A percentile compares a stretch with the other conserved stretches of the same genome.
These are phyloP conservation scores for Corylus americana DNA, from an alignment of 306 rosid genomes.

Conservation along the genomic window DNA sequence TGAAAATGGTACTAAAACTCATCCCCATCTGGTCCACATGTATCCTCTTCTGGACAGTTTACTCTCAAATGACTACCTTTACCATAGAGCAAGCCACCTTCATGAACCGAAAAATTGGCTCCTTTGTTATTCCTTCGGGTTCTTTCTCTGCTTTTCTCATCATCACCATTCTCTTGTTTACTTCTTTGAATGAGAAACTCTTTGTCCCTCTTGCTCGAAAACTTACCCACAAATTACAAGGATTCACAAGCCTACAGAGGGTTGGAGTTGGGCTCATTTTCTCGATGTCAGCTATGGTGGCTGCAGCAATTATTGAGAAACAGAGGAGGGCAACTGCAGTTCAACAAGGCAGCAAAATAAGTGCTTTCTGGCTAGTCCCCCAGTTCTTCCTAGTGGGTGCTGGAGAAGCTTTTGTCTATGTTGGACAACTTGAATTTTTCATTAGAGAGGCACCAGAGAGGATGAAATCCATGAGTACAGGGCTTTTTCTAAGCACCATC, in stretches of 20 bases:
- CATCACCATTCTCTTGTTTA: slow-evolving; percentile 71
- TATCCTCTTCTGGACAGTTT: slow-evolving; percentile 91
- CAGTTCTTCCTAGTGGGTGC: slow-evolving; percentile 89
- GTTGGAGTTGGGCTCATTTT: slow-evolving; percentile 79
- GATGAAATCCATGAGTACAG: slow-evolving; percentile 98
- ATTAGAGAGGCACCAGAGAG: slow-evolving; percentile 94
- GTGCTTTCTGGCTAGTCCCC: slow-evolving; percentile 96
- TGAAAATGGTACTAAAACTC: slow-evolving; percentile 81
- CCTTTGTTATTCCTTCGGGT: slow-evolving; percentile 65
- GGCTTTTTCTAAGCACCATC: slow-evolving; percentile 73
- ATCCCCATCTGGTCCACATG: slow-evolving; percentile 95
- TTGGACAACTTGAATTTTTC: slow-evolving; percentile 94
- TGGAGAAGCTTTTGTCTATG: slow-evolving; percentile 92
- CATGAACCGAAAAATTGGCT: slow-evolving; percentile 73
- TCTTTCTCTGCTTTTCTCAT: slow-evolving; percentile 72
- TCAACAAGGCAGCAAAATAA: slow-evolving; percentile 29
- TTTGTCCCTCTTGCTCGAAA: slow-evolving; percentile 71
- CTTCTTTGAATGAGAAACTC: slow-evolving; percentile 81
- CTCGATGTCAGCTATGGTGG: slow-evolving; percentile 70
- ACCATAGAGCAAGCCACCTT: slow-evolving; percentile 94
- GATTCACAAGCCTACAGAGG: slow-evolving; percentile 92
- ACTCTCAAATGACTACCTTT: slow-evolving; percentile 93
- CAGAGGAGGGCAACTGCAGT: slow-evolving; percentile 48
- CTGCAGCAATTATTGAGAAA: slow-evolving; percentile 65
- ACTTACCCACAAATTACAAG: slow-evolving; percentile 68